Base-by-base conservation (phyloP, 2,329 filamentous ascomycete species). In the Daldinia sp. region DNA sequence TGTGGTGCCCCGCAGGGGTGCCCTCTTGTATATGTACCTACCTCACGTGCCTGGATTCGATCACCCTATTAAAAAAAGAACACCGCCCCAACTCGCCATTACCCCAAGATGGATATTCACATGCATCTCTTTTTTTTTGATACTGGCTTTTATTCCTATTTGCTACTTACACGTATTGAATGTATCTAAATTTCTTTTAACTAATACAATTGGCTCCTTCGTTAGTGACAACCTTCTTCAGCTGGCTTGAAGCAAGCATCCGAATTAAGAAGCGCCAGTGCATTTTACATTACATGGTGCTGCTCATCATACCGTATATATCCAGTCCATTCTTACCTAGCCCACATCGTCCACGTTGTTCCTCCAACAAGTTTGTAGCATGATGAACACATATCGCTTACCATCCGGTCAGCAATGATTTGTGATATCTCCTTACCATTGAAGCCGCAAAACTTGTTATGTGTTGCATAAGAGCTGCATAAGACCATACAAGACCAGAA, bases 401-500 rank as follows among this genome's bases (percentile, higher is more conserved):
- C 39, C 11, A 43, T 43, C 21, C 15, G 3, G 39, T 6, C 39
- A 43, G 11, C 19, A 25, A 25, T 43, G 21, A 43, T 43, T 21
- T 43, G 21, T 43, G 3, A 21, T 21, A 50, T 27, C 21, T 32
- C 25, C 51, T 60, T 63, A 59, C 51, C 51, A 53, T 39, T 39
- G 13, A 39, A 37, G 10, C 32, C 52, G 30, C 45, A 52, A 51
- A 56, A 48, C 52, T 19, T 59, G 39, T 13, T 23, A 53, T 45
- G 50, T 49, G 32, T 23, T 64, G 61, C 57, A 56, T 61, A 51
- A 37, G 15, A 48, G 51, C 57, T 64, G 57, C 61, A 61, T 57
- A 45, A 49, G 15, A 37, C 48, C 25, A 52, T 25, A 27, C 5
- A 43, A 25, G 21, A 6, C 19, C 19, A 21, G 11, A 15, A 43